Conservation (phyloP, 352 stramenopile species). For the Aphanomyces astaci region DNA sequence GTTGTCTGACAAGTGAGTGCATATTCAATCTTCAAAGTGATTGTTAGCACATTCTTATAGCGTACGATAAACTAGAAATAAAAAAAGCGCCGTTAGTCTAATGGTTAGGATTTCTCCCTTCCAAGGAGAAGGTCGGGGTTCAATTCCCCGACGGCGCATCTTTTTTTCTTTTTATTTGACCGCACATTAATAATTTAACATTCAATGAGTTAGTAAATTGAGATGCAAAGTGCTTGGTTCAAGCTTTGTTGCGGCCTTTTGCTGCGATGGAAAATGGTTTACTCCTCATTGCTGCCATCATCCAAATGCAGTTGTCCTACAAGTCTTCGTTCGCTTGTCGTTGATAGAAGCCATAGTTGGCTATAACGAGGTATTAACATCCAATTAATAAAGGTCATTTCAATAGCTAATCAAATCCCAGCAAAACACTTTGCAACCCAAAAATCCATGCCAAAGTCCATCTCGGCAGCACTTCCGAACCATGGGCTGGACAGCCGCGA, state of each 20-base stretch:
- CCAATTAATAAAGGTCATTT: not conserved
- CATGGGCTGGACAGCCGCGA: slow-evolving; percentile 7
- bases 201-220: no score
- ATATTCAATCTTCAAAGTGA: no score
- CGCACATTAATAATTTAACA: no score
- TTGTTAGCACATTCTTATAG: no score
- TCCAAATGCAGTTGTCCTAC: no score
- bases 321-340: no score
- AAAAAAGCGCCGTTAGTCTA: slow-evolving; percentile 3
- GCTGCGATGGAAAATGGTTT: no score
- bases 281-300: no score
- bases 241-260: no score
- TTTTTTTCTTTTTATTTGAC: not conserved
- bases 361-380: not conserved
- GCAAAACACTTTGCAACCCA: not conserved
- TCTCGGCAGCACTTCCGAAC: not conserved
- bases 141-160: slow-evolving; percentile 6
- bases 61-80: no score
- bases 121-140: slow-evolving; percentile 11
- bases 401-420: not conserved
- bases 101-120: slow-evolving; percentile 14
- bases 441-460: not conserved
- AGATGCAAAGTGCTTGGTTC: no score
- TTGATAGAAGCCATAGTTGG: no score
- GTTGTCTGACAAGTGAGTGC: not conserved